Base-by-base conservation (phyloP, 768 basidiomycete species). In the Xerocomellus dryophilus region DNA sequence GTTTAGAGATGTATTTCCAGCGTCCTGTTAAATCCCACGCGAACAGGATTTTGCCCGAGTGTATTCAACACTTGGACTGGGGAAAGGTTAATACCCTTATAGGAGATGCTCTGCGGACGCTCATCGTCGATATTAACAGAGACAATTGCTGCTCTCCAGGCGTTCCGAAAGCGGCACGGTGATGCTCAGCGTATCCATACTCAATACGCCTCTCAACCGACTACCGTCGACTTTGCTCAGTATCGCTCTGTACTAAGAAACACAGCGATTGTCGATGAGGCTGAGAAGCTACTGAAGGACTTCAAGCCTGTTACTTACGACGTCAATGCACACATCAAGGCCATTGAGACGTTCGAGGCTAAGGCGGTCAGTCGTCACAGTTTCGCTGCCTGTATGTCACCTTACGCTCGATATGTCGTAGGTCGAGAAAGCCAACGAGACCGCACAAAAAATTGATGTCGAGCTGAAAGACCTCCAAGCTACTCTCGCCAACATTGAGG, bases 261-360 rank as follows among this genome's bases (percentile, higher is more conserved):
- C 78, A 85, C 90, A 72, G 85, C 84, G 47, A 80, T 98, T 59
- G 85, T 98, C 49, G 88, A 92, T 64, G 90, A 97, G 71, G 90
- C 89, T 11, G 95, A 98, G 80, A 95, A 93, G 76, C 71, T 88
- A 48, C 71, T 97, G 64, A 85, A 79, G 56, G 83, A 83, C 32
- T 98, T 97, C 81, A 97, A 96, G 76, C 92, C 97, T 34, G 86
- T 93, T 48, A 88, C 91, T 2, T 98, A 98, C 74, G 96, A 99
- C 68, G 89, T 94, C 54, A 75, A 73, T 63, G 79, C 90, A 50
- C 91, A 95, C 73, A 70, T 97, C 74, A 96, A 93, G 75, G 93
- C 92, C 42, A 97, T 99, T 64, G 93, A 96, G 69, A 86, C 92
- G 46, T 99, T 99, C 72, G 92, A 98, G 81, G 80, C 83, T 57